phyloP scores from a whole-genome alignment of 345 rosid genomes.

The Rubroshorea leprosula region DNA sequence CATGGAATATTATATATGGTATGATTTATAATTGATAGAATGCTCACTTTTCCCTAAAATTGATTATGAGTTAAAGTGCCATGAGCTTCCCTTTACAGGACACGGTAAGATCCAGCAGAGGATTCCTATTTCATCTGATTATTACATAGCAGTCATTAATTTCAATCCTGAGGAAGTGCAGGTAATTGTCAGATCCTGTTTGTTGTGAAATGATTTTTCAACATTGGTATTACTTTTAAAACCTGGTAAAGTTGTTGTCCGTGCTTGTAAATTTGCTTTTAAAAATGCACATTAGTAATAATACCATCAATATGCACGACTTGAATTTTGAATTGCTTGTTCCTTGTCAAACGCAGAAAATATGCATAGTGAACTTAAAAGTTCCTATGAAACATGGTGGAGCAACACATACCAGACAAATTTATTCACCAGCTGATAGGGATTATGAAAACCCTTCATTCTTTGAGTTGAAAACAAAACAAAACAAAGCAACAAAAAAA shows the following conservation, averaged over 20 bases:
- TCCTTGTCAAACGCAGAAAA: no score
- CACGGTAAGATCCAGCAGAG: conserved; percentile 44
- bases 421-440: no score
- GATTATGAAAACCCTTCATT: no score
- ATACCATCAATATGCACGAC: no score
- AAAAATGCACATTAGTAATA: neutral
- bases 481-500: no score
- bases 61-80: neutral
- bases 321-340: no score
- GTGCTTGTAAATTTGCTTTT: neutral
- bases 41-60: neutral
- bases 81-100: conserved; percentile 27
- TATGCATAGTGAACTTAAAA: no score
- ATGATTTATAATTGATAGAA: neutral
- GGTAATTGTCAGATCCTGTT: conserved; percentile 27
- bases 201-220: neutral
- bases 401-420: no score
- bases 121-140: conserved; percentile 29
- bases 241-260: neutral
- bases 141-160: conserved; percentile 49
- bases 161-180: conserved; percentile 43
- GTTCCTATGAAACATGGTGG: no score
- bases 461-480: no score
- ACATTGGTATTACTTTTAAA: neutral
- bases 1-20: conserved; percentile 56